Conservation (phyloP, 2,329 filamentous ascomycete genomes). For the Sporothrix brunneoviolacea region DNA sequence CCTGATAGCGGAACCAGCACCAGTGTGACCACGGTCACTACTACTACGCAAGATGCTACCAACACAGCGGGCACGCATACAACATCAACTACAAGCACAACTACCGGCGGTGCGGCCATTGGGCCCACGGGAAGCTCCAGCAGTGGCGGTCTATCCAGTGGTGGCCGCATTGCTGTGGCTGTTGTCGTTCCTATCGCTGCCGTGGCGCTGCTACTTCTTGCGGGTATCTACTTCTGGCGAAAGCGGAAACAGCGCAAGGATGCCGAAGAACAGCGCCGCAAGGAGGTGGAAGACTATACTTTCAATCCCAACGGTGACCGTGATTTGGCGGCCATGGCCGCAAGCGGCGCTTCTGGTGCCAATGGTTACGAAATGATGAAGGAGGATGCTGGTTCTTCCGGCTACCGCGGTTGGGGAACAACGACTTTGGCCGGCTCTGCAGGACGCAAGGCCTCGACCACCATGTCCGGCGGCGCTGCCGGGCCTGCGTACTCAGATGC, state of each 20-base stretch:
- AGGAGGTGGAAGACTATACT: conserved; percentile 94
- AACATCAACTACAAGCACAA: conserved; percentile 9
- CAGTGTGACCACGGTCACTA: conserved; percentile 16
- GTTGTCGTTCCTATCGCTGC: conserved; percentile 90
- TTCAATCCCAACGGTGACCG: conserved; percentile 98
- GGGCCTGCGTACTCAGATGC: conserved; percentile 67
- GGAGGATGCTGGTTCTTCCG: conserved; percentile 64
- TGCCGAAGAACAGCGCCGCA: conserved; percentile 80
- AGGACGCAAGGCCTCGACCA: conserved; percentile 81
- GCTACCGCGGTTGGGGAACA: conserved; percentile 92
- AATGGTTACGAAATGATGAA: conserved; percentile 65
- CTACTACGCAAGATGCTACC: conserved; percentile 16
- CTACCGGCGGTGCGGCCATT: conserved; percentile 24
- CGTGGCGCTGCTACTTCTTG: conserved; percentile 72
- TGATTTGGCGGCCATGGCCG: conserved; percentile 51
- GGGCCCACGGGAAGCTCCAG: conserved; percentile 22
- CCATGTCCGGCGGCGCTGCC: conserved; percentile 67
- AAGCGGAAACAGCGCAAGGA: conserved; percentile 79
- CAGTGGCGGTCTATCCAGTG: conserved; percentile 46
- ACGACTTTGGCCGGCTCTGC: conserved; percentile 62
- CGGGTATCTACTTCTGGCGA: conserved; percentile 78
- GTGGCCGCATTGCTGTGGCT: conserved; percentile 78
- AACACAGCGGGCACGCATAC: conserved; percentile 19
- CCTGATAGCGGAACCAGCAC: conserved; percentile 15
- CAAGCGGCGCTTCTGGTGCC: conserved; percentile 29